Conservation (phyloP, 352 stramenopile genomes). For the Pythium monospermum region DNA sequence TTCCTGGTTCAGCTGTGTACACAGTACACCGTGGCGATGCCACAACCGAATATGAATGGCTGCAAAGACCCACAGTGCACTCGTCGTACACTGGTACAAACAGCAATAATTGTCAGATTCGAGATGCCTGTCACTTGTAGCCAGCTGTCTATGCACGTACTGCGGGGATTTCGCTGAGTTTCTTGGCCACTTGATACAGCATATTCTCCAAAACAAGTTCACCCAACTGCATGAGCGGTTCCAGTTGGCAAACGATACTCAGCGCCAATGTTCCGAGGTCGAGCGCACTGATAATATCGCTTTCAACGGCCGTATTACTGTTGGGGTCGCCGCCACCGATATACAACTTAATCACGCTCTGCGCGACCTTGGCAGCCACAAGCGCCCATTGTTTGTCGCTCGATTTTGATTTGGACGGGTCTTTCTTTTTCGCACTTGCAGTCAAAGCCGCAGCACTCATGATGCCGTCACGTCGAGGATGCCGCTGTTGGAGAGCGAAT, state of each 20-base stretch:
- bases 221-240: conserved; percentile 37
- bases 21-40: conserved; percentile 28
- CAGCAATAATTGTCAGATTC: neutral
- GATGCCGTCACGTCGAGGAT: neutral
- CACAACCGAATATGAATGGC: conserved; percentile 54
- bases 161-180: conserved; percentile 46
- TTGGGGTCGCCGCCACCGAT: conserved; percentile 8
- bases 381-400: conserved; percentile 30
- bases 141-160: conserved; percentile 15
- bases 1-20: conserved; percentile 12
- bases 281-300: conserved; percentile 32
- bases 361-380: conserved; percentile 49
- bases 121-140: too few species aligned
- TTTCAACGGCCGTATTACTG: neutral
- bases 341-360: conserved; percentile 61
- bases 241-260: conserved; percentile 39
- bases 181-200: conserved; percentile 79
- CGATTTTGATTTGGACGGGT: conserved; percentile 3
- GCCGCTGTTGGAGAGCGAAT: neutral
- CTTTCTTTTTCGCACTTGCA: neutral
- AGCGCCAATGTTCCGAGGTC: conserved; percentile 52
- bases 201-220: conserved; percentile 73
- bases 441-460: neutral
- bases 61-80: conserved; percentile 33
- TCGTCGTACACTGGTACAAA: conserved; percentile 1